These are phyloP conservation scores for Agaricus blazei DNA, from an alignment of 768 basidiomycete species.

Conservation along the genomic window DNA sequence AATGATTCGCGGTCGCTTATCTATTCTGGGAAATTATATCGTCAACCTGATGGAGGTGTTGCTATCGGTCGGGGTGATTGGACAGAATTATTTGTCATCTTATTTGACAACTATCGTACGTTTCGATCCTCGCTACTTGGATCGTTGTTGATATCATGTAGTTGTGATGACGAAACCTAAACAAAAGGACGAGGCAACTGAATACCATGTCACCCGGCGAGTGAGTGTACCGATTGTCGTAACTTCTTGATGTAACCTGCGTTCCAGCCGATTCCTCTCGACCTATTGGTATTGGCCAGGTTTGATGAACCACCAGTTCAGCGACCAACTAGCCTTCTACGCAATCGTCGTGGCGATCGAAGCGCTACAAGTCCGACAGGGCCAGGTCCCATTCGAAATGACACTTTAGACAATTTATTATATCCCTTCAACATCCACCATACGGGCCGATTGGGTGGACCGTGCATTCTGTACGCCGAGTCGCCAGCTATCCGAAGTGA, in stretches of 20 bases:
- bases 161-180: conserved; percentile 89
- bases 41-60: conserved; percentile 84
- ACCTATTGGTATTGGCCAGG: conserved; percentile 79
- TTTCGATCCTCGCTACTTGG: conserved; percentile 1
- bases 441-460: conserved; percentile 81
- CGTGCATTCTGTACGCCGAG: conserved; percentile 86
- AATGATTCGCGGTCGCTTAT: conserved; percentile 81
- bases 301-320: conserved; percentile 79
- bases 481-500: conserved; percentile 67
- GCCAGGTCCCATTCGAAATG: conserved; percentile 19
- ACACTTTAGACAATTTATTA: conserved; percentile 61
- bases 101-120: conserved; percentile 95
- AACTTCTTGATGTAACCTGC: conserved; percentile 8
- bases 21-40: conserved; percentile 74
- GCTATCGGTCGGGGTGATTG: conserved; percentile 87
- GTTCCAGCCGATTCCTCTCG: conserved; percentile 83
- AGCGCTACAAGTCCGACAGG: conserved; percentile 19
- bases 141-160: conserved; percentile 25
- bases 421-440: conserved; percentile 89
- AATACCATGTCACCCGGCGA: conserved; percentile 76
- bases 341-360: conserved; percentile 46
- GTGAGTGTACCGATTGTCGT: conserved; percentile 35
- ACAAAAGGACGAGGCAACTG: conserved; percentile 68
- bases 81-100: conserved; percentile 83
- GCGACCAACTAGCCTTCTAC: conserved; percentile 67